Conservation (phyloP, 129 eudicot genomes). For the Centaurea solstitialis region DNA sequence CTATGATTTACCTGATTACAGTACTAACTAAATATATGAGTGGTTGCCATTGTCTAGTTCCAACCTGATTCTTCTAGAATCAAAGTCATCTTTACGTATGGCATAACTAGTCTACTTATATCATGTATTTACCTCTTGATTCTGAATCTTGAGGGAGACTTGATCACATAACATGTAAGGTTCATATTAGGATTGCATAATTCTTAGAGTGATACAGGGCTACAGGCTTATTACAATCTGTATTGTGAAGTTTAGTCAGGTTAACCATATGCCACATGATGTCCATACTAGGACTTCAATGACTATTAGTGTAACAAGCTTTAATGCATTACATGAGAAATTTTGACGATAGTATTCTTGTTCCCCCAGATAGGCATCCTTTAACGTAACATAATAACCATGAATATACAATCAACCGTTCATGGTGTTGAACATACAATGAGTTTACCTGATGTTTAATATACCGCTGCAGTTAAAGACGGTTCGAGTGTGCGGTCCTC, state of each 20-base stretch:
- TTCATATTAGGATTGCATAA: no score
- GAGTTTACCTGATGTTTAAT: constrained; percentile 11
- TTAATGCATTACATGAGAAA: not conserved
- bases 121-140: not conserved
- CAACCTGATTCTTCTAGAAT: not conserved
- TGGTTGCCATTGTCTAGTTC: not conserved
- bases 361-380: not conserved
- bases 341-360: not conserved
- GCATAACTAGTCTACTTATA: not conserved
- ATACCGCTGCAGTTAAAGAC: constrained; percentile 67
- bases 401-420: not conserved
- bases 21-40: not conserved
- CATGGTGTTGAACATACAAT: not conserved
- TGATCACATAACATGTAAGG: no score
- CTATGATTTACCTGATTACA: not conserved
- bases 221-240: no score
- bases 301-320: not conserved
- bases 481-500: constrained; percentile 96
- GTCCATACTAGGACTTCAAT: no score
- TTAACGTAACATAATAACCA: no score
- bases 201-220: no score
- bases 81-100: no score
- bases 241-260: no score
- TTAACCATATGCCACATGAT: not conserved
- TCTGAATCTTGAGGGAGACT: not conserved